A percentile compares a stretch with the other conserved stretches of the same genome.
Evolutionary conservation across 2,329 filamentous ascomycete genomes (phyloP).

Genomic region (Diaporthe batatas): DNA sequence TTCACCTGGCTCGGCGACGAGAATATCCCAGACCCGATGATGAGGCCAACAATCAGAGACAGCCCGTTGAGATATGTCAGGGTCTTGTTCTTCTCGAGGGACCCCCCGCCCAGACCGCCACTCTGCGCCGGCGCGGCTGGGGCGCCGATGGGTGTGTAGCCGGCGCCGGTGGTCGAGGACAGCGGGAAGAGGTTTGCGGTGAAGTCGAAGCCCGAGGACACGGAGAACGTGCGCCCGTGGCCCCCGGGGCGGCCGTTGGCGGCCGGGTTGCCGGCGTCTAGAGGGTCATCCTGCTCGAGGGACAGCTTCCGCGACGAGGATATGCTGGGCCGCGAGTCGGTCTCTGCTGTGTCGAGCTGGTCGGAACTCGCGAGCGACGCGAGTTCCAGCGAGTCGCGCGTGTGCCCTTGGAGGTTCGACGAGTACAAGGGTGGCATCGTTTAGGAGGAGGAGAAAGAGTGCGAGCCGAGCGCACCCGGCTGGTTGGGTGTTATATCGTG

Average conservation of each 20-base stretch:
- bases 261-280: conserved; percentile 72
- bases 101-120: conserved; percentile 77
- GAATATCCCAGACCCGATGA: conserved; percentile 97
- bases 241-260: conserved; percentile 55
- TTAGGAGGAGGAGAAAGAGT: conserved; percentile 15
- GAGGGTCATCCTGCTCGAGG: conserved; percentile 86
- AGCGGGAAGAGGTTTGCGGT: conserved; percentile 93
- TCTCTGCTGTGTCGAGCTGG: conserved; percentile 71
- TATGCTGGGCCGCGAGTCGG: conserved; percentile 84
- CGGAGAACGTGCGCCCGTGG: conserved; percentile 81
- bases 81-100: conserved; percentile 94
- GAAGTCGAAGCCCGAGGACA: conserved; percentile 96
- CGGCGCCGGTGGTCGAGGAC: conserved; percentile 79
- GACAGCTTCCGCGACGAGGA: conserved; percentile 94
- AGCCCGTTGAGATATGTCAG: conserved; percentile 95
- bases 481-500: conserved; percentile 3
- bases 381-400: conserved; percentile 95
- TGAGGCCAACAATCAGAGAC: conserved; percentile 89
- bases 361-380: conserved; percentile 93
- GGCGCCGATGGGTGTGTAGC: conserved; percentile 88
- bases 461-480: conserved; percentile 35
- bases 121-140: conserved; percentile 69
- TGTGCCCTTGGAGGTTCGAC: conserved; percentile 58
- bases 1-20: conserved; percentile 95
- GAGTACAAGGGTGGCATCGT: conserved; percentile 59